Conservation (phyloP, 371 early-diverging fungal species). For the Coemansia sp. region DNA sequence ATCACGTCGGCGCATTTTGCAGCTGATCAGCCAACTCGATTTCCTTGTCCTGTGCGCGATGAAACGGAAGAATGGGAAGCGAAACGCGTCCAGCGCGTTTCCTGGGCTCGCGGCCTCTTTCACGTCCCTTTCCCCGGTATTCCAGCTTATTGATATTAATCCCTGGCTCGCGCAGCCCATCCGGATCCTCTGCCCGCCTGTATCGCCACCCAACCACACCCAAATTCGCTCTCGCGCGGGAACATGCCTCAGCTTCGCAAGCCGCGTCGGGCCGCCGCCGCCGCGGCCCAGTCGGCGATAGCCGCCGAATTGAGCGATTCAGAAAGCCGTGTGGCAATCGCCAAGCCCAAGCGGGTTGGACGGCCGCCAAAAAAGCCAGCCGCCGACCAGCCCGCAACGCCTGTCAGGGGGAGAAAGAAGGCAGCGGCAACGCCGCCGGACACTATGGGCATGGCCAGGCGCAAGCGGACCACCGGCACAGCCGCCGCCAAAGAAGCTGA, state of each 20-base stretch:
- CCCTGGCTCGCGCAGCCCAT: too few species aligned
- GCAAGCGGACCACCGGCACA: constrained; percentile 13
- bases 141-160: constrained; percentile 1
- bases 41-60: constrained; percentile 4
- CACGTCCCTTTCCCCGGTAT: constrained; percentile 3
- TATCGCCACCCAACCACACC: too few species aligned
- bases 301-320: constrained; percentile 2
- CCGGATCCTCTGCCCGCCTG: too few species aligned
- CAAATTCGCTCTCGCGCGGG: neutral
- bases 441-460: constrained; percentile 18
- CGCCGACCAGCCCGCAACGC: neutral
- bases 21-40: constrained; percentile 17
- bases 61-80: neutral
- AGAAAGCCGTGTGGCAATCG: neutral
- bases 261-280: constrained; percentile 7
- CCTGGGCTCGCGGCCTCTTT: constrained; percentile 1
- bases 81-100: constrained; percentile 1
- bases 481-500: constrained; percentile 1
- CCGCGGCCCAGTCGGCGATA: constrained; percentile 9
- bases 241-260: constrained; percentile 30
- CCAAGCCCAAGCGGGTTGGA: neutral
- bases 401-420: neutral
- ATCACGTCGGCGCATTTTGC: constrained; percentile 7
- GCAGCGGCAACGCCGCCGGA: constrained; percentile 24
- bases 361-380: neutral